Evolutionary conservation across 2,329 filamentous ascomycete genomes (phyloP), one percentile per base, ranked within the genome.

Genomic region (Fusarium irregulare): DNA sequence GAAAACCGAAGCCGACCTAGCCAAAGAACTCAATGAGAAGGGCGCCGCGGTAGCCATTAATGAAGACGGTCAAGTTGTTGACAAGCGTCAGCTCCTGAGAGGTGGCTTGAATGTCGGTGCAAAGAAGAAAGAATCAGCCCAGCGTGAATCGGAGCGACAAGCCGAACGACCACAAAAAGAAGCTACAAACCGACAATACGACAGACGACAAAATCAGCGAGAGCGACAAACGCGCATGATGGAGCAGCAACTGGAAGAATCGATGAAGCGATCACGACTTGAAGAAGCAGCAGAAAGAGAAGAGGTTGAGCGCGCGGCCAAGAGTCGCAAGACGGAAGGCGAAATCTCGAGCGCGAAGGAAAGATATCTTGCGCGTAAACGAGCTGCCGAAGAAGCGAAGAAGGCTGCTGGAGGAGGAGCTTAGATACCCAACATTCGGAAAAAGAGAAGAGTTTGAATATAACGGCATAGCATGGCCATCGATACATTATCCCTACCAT

Each of bases 21-120:
- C 91, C 7, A 85, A 83, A 49, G 90, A 92, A 74, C 85, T 93
- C 55, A 91, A 90, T 56, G 85, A 87, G 41, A 88, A 84, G 66
- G 88, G 83, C 68, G 89, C 81, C 1, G 82, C 83, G 6, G 86
- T 96, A 41, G 86, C 89, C 10, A 80, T 95, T 73, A 95, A 95
- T 74, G 93, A 96, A 66, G 93, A 96, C 41, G 93, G 93, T 0
- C 89, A 94, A 76, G 90, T 96, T 3, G 91, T 93, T 27, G 93
- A 97, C 77, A 95, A 94, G 83, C 86, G 92, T n/a, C 90, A 96
- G 77, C 83, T 96, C 11, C 86, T 97, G 9, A 86, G 83, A 48
- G 91, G 92, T 9, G 93, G 93, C 27, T 84, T 97, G 54, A 97
- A 97, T 73, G 81, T 96, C 20, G 86, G 86, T 51, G 83, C 86